Evolutionary conservation across 768 basidiomycete species (phyloP).

Genomic region (Boletus tylopilopsis): DNA sequence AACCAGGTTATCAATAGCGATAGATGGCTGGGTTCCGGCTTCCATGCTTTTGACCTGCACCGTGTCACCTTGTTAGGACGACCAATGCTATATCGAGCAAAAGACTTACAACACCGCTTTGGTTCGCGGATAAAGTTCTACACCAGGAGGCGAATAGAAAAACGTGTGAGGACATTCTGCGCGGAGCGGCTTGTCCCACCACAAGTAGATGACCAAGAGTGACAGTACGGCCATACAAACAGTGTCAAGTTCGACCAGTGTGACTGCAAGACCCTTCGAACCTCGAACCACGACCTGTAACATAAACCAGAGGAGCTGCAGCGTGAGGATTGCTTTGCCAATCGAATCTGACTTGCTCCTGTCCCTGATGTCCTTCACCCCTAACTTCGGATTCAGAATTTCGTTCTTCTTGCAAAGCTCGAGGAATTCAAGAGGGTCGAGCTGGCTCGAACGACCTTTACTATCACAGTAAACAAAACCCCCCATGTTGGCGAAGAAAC

Average conservation of each 20-base stretch:
- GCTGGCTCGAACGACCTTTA: too few relatives aligned
- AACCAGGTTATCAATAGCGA: too few relatives aligned
- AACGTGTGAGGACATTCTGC: background rate
- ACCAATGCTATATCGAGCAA: too few relatives aligned
- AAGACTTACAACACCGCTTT: background rate
- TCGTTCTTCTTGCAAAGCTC: background rate
- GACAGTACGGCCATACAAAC: background rate
- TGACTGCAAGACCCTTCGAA: background rate
- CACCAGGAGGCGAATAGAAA: background rate
- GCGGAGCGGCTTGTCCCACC: conserved; percentile 1
- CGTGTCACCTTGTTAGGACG: too few relatives aligned
- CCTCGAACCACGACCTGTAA: background rate
- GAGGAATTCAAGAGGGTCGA: background rate
- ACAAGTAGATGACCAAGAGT: background rate
- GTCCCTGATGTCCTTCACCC: background rate
- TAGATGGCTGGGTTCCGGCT: too few relatives aligned
- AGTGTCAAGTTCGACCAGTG: conserved; percentile 1
- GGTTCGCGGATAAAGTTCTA: background rate
- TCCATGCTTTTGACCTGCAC: too few relatives aligned
- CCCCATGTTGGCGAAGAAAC: background rate
- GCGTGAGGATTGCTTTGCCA: background rate
- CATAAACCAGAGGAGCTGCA: background rate
- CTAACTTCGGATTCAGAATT: background rate
- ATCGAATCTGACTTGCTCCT: background rate
- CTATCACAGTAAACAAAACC: background rate